Base-by-base conservation (phyloP, 352 stramenopile genomes). In the Lagenidium sp. region DNA sequence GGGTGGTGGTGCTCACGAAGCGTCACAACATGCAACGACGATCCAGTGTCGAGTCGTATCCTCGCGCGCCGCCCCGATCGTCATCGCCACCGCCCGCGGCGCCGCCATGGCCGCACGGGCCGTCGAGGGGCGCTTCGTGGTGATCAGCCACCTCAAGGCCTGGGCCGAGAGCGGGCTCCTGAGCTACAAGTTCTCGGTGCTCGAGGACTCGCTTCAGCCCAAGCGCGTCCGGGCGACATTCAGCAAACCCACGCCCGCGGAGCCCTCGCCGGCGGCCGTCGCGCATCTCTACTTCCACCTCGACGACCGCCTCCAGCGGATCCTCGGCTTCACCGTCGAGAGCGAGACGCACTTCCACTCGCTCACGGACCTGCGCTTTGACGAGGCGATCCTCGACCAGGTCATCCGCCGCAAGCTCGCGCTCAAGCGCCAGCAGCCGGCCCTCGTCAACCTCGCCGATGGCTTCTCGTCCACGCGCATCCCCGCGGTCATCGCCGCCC, bases 401-500 rank as follows among this genome's bases (percentile, higher is more conserved):
- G 67, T 81, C 6, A 56, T 87, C 19, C 60, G 68, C 21, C 66
- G 65, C 41, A 87, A 87, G 46, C 41, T 83, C 1, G 53, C 65
- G 18, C 45, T 85, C 6, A 64, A 66, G 41, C 32, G 48, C 13
- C 42, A 68, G 25, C 50, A 50, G 5, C n/a, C n/a, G n/a, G n/a
- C n/a, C n/a, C 51, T 82, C 16, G 54, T 87, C 36, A 44, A 68
- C 15, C 49, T 85, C 10, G 61, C 58, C 28, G 75, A 87, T 43
- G 75, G 83, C 34, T 85, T 87, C 36, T 63, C 67, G 24, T 80
- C 64, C 22, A 75, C 75, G 18, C 55, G 75, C 4, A 55, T 81
- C 3, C 68, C 71, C 0, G 36, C 62, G n/a, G 50, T 68, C 24
- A 67, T 80, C 36, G 51, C 53, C 6, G 47, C 58, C 2, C 35